A percentile compares a stretch with the other conserved stretches of the same genome.
These are phyloP conservation scores for Gastrodia elata DNA, from an alignment of 106 monocot species.

Conservation along the genomic window DNA sequence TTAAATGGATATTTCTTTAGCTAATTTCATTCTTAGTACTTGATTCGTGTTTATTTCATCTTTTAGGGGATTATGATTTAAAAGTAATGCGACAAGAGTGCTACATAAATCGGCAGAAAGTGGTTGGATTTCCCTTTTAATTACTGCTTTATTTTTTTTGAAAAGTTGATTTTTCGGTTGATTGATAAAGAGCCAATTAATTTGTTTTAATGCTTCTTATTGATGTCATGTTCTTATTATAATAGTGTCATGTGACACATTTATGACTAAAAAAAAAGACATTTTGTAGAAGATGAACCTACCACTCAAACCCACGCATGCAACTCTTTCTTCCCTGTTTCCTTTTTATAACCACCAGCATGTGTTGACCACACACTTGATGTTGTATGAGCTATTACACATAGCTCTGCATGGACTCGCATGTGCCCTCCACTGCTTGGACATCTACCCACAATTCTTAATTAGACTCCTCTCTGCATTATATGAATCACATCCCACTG, in stretches of 20 bases:
- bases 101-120: slow-evolving; percentile 83
- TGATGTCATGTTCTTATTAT: background rate
- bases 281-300: no score
- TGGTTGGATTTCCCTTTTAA: slow-evolving; percentile 22
- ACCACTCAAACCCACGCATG: no score
- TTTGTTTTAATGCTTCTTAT: background rate
- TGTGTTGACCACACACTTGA: no score
- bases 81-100: slow-evolving; percentile 96
- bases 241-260: background rate
- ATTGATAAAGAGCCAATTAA: background rate
- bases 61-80: slow-evolving; percentile 89
- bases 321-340: no score
- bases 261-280: no score
- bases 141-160: background rate
- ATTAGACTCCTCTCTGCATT: no score
- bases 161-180: background rate
- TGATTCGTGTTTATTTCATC: slow-evolving; percentile 3
- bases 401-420: no score
- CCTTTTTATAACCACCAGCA: no score
- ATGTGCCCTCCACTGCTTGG: no score
- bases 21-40: background rate
- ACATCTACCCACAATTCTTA: no score
- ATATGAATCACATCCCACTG: no score
- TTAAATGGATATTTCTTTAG: background rate
- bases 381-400: no score